Evolutionary conservation across 306 rosid species (phyloP), one percentile per base, ranked within the genome.

Genomic region (Myrica gale): DNA sequence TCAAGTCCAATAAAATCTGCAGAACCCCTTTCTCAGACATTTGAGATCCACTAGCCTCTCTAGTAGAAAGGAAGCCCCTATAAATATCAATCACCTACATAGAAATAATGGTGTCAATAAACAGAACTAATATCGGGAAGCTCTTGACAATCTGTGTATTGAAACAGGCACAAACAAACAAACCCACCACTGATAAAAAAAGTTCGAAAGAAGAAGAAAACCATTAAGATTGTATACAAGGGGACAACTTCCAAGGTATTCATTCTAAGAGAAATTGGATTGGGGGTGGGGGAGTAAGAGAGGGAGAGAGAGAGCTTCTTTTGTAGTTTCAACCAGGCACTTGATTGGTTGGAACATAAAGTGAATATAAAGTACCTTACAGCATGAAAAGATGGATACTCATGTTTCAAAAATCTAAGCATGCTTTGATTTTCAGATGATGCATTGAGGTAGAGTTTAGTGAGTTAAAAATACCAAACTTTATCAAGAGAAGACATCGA

Each of bases 11-110:
- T 76, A 95, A 72, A 72, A 95, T 82, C 85, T 95, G 99, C 87
- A 95, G 81, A 48, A 88, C 85, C 74, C 99, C 99, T 87, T 95
- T 95, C 75, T 95, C 99, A 46, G 97, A 90, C 75, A 95, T 80
- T 85, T 82, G 87, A 76, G 79, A 85, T 74, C 82, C 90, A 74
- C 93, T 83, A 76, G 83, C 82, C 84, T 88, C 91, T 54, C 81
- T 83, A 74, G 81, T 72, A 16, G 89, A 83, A 81, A 92, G 87
- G 79, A 90, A 87, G 52, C 85, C 84, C 78, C 87, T 87, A 79
- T 89, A 95, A 57, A 90, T 84, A 82, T 87, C 92, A 76, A 89
- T 84, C 51, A 95, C 88, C 99, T 95, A 88, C 83, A 76, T 12
- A 56, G 74, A 68, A 76, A 47, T 7, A 75, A 68, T 51, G 74